phyloP scores from a whole-genome alignment of 2,329 filamentous ascomycete genomes.

The Biscogniauxia mediterranea region DNA sequence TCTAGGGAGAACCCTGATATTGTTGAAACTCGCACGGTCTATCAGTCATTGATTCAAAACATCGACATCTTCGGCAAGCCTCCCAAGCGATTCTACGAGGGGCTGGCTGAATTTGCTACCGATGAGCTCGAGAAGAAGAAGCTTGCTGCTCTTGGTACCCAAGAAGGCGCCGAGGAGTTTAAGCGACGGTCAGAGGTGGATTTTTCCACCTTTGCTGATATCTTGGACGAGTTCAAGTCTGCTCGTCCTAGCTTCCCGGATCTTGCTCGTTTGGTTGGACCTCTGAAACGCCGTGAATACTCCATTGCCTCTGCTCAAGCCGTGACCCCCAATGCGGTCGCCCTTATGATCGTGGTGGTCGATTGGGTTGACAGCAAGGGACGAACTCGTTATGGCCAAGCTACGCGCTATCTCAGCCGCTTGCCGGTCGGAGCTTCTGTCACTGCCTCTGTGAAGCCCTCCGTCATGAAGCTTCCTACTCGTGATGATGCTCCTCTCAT shows the following conservation, averaged over 20 bases:
- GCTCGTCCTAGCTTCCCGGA: conserved; percentile 88
- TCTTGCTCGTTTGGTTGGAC: conserved; percentile 80
- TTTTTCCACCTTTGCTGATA: conserved; percentile 84
- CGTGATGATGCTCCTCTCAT: conserved; percentile 90
- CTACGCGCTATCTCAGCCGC: conserved; percentile 81
- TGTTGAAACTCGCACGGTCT: conserved; percentile 86
- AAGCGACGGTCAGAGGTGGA: conserved; percentile 90
- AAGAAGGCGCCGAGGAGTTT: conserved; percentile 83
- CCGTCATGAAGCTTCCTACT: conserved; percentile 96
- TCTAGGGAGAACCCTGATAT: conserved; percentile 73
- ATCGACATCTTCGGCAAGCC: conserved; percentile 96
- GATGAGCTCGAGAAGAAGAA: conserved; percentile 81
- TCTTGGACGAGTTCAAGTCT: conserved; percentile 85
- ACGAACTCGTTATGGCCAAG: conserved; percentile 87
- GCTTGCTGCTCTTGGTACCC: conserved; percentile 71
- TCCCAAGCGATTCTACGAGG: conserved; percentile 96
- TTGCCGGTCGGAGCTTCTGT: conserved; percentile 75
- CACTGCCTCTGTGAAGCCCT: conserved; percentile 94
- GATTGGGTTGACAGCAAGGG: conserved; percentile 89
- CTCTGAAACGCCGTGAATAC: conserved; percentile 96
- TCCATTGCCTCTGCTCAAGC: conserved; percentile 98
- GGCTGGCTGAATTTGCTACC: conserved; percentile 78
- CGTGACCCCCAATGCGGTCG: conserved; percentile 84
- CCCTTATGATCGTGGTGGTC: conserved; percentile 95
- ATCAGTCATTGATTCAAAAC: conserved; percentile 88